phyloP scores from a whole-genome alignment of 176 grass and related monocot species.

The Aegilops bicornis region DNA sequence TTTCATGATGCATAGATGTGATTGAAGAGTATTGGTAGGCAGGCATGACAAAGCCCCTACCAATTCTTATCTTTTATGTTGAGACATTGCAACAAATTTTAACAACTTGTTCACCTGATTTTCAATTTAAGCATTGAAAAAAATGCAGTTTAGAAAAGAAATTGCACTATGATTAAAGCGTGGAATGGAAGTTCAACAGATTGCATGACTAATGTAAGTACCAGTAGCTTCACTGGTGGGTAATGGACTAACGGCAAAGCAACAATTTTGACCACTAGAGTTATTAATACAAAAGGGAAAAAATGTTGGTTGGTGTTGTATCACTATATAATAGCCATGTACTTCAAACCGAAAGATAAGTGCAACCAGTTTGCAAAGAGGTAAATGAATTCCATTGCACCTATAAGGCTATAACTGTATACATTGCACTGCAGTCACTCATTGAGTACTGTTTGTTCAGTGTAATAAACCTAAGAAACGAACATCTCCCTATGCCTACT shows the following conservation, averaged over 20 bases:
- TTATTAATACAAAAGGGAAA: background rate
- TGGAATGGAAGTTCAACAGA: background rate
- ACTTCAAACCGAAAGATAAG: background rate
- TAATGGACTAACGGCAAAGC: background rate
- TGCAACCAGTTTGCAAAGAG: background rate
- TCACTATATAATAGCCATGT: background rate
- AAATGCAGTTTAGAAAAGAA: slow-evolving; percentile 12
- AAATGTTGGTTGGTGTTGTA: background rate
- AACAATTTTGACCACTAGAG: background rate
- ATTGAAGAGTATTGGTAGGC: background rate
- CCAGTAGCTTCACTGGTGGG: background rate
- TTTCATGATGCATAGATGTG: background rate
- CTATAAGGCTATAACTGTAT: background rate
- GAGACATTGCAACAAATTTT: background rate
- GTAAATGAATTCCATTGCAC: background rate
- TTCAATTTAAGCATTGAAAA: background rate
- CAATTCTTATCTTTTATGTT: background rate
- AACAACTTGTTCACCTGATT: background rate
- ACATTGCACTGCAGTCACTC: background rate
- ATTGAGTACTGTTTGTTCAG: background rate
- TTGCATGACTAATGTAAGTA: background rate
- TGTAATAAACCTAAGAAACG: background rate
- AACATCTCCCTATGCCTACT: background rate
- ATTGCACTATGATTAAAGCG: background rate
- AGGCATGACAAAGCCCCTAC: background rate